Percentiles rank a stretch among this genome's conserved stretches.
Conservation (phyloP, 768 basidiomycete species). For the Coprinopsis cinerea region DNA sequence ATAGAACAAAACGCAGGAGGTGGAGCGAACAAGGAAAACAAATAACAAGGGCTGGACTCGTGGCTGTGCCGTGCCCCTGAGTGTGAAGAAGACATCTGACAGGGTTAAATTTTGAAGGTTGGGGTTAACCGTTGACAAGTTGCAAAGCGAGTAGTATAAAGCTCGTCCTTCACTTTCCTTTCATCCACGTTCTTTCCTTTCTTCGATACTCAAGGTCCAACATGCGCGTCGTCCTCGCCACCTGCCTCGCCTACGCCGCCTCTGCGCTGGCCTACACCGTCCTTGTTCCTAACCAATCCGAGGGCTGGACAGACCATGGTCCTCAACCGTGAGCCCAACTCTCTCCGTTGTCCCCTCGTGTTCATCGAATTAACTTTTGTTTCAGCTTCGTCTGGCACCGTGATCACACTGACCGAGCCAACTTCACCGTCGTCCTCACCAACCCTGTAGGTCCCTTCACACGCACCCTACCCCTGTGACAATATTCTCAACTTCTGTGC, state of each 20-base stretch:
- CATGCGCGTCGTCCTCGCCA: conserved; percentile 37
- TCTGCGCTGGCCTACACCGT: conserved; percentile 60
- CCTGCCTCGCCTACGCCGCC: conserved; percentile 40
- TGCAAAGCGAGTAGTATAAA: too few relatives aligned
- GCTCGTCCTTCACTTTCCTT: conserved; percentile 11
- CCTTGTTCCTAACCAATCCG: conserved; percentile 37
- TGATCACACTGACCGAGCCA: conserved; percentile 58
- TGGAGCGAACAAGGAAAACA: background rate
- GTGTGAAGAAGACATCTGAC: background rate
- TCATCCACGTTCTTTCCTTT: conserved; percentile 15
- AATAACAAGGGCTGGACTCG: background rate
- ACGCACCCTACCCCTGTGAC: conserved; percentile 1
- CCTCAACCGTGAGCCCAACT: conserved; percentile 34
- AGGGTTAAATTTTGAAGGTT: background rate
- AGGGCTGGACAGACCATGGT: conserved; percentile 56
- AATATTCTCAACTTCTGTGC: conserved; percentile 3
- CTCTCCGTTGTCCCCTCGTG: background rate
- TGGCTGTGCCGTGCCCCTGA: background rate
- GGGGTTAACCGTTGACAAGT: conserved; percentile 4
- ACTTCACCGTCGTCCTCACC: conserved; percentile 67
- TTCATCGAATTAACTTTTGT: background rate
- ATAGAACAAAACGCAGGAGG: background rate
- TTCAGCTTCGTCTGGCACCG: conserved; percentile 52
- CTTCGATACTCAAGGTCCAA: conserved; percentile 9
- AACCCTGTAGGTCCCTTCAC: conserved; percentile 42